Evolutionary conservation across 2,329 filamentous ascomycete species (phyloP).

Genomic region (Cytospora paraplurivora): DNA sequence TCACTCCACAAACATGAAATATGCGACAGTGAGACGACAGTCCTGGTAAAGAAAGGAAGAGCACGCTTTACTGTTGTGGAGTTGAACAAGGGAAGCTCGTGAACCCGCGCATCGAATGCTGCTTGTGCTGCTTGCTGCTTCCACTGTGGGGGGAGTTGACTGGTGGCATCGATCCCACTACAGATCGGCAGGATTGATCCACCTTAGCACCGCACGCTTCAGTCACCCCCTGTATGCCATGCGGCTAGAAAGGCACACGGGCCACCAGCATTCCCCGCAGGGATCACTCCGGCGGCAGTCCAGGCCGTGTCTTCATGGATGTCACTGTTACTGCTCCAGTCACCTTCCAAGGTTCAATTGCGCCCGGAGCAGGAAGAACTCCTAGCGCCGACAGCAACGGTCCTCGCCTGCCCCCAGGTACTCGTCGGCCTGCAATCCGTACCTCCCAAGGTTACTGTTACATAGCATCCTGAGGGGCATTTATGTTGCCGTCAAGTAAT

Average conservation of each 20-base stretch:
- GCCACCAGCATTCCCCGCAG: conserved; percentile 5
- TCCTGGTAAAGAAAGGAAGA: not conserved
- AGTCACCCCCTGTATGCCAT: conserved; percentile 15
- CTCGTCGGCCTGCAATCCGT: conserved; percentile 2
- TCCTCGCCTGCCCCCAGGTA: conserved; percentile 1
- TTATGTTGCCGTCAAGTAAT: not conserved
- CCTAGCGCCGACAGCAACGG: conserved; percentile 17
- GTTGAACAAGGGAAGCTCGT: not conserved
- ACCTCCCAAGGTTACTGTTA: not conserved
- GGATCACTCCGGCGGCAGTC: too few relatives aligned
- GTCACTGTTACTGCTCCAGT: too few relatives aligned
- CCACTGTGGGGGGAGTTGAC: not conserved
- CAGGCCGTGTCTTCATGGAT: too few relatives aligned
- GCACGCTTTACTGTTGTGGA: conserved; percentile 5
- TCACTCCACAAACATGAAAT: not conserved
- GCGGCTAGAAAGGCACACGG: conserved; percentile 18
- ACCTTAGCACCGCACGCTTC: not conserved
- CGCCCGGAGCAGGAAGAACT: conserved; percentile 19
- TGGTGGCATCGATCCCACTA: conserved; percentile 15
- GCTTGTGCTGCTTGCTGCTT: not conserved
- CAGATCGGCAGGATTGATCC: not conserved
- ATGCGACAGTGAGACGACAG: not conserved
- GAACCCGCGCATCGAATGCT: not conserved
- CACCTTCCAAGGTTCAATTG: not conserved
- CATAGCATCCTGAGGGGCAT: not conserved